These are phyloP conservation scores for Phytophthora melonis DNA, from an alignment of 352 stramenopile genomes.

Conservation along the genomic window DNA sequence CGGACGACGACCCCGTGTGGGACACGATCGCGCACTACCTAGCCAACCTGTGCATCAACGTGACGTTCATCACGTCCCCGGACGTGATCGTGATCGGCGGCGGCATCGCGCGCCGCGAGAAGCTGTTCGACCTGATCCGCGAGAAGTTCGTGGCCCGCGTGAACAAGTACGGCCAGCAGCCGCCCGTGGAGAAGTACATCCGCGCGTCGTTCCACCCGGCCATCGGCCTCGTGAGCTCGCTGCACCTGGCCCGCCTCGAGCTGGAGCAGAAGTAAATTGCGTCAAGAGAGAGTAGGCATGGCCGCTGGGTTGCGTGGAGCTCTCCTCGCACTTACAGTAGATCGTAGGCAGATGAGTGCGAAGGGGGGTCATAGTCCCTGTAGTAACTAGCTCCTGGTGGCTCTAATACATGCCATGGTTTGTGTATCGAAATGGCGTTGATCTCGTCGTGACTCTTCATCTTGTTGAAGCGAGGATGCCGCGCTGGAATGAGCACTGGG, in stretches of 20 bases:
- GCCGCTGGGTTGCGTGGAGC: not conserved
- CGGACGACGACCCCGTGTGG: constrained; percentile 93
- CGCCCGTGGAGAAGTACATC: constrained; percentile 79
- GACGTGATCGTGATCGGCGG: constrained; percentile 97
- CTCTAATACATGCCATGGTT: constrained; percentile 35
- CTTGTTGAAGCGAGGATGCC: constrained; percentile 2
- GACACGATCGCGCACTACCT: constrained; percentile 96
- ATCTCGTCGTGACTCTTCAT: constrained; percentile 27
- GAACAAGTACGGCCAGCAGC: constrained; percentile 86
- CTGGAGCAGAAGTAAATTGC: constrained; percentile 52
- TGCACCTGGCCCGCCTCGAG: constrained; percentile 79
- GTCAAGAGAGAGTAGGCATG: constrained; percentile 13
- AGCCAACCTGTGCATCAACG: constrained; percentile 94
- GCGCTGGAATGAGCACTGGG: constrained; percentile 40
- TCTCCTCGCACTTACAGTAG: constrained; percentile 33
- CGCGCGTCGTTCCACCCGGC: constrained; percentile 83
- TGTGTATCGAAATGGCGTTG: constrained; percentile 23
- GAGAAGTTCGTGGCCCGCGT: constrained; percentile 81
- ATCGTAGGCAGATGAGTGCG: constrained; percentile 35
- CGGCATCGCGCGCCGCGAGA: constrained; percentile 93
- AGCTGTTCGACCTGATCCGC: constrained; percentile 87
- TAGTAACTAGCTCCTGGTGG: constrained; percentile 24
- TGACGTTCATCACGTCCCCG: constrained; percentile 93
- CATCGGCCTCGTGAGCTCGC: constrained; percentile 86
- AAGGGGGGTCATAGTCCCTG: constrained; percentile 16